Base-by-base conservation (phyloP, 176 grass and related monocot species). In the Avena insularis region DNA sequence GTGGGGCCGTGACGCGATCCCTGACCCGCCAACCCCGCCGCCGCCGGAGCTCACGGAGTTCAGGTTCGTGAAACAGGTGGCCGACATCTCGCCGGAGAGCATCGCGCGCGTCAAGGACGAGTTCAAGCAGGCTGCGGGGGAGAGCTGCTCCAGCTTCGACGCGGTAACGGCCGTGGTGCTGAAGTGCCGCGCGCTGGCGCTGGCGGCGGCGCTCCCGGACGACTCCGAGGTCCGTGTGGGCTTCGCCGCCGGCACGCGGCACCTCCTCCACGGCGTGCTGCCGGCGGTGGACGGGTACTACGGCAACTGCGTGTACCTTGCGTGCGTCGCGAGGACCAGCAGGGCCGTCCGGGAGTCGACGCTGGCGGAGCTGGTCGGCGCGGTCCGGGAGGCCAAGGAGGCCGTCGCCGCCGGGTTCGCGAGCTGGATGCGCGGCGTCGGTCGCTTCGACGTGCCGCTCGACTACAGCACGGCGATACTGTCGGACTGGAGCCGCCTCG, bases 101-200 rank as follows among this genome's bases (percentile, higher is more conserved):
- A 92, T 97, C 80, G 84, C 83, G 65, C 80, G 51, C 31, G 85
- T 89, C 50, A 94, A 94, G 88, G 84, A 84, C 9, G 87, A 77
- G 47, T 92, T 91, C 83, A 57, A 36, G 9, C 43, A 48, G 70
- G 36, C 70, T 7, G 27, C 23, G 27, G 88, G 80, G 27, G 49
- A 97, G 36, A 25, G 66, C 27, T 97, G 95, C 86, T 94, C 92
- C 49, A 97, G 86, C 84, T 97, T 97, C 72, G 95, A 97, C 71
- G 84, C 91, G 17, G 87, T 94, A 59, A 91, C 90, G 36, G 95
- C 90, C 5, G 86, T 92, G 86, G 81, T 91, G 76, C 92, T 75
- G 47, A 75, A 75, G 72, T 75, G 72, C 47, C 72, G 47, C 47
- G 72, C 72, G 2, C 72, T 29, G 21, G 72, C 72, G 1, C 47